Conservation (phyloP, 768 basidiomycete species). For the Nidula microcarpa region DNA sequence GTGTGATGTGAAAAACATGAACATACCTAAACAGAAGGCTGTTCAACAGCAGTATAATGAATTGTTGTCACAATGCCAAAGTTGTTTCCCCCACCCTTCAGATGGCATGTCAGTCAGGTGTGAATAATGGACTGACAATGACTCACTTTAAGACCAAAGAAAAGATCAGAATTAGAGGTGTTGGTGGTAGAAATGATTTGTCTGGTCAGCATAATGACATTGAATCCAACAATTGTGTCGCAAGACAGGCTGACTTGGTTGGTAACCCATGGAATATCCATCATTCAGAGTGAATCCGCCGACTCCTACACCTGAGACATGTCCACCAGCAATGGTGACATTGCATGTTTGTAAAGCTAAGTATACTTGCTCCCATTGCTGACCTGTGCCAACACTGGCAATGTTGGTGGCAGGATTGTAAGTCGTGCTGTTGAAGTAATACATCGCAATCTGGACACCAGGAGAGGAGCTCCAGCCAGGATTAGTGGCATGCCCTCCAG, state of each 20-base stretch:
- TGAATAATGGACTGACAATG: not conserved
- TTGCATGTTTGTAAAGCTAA: conserved; percentile 31
- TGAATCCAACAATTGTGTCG: conserved; percentile 49
- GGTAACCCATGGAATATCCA: conserved; percentile 56
- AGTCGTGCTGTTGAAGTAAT: too few species aligned
- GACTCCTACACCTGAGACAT: conserved; percentile 44
- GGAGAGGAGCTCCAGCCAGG: too few species aligned
- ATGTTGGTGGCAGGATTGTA: too few species aligned
- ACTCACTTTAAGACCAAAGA: conserved; percentile 36
- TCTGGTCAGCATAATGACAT: conserved; percentile 56
- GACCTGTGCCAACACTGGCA: conserved; percentile 9
- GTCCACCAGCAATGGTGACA: conserved; percentile 45
- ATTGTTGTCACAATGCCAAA: conserved; percentile 25
- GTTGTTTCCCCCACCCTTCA: conserved; percentile 61
- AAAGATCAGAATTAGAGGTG: conserved; percentile 29
- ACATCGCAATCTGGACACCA: too few species aligned
- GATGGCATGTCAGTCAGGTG: not conserved
- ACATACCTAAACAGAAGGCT: too few species aligned
- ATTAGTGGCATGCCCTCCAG: too few species aligned
- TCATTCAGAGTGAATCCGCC: conserved; percentile 41
- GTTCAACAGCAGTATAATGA: not conserved
- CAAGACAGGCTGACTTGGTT: conserved; percentile 57
- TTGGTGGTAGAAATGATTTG: conserved; percentile 30
- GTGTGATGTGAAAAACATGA: too few species aligned
- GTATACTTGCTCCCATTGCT: conserved; percentile 53